Conservation (phyloP, 179 eudicot genomes). For the Silene vulgaris region DNA sequence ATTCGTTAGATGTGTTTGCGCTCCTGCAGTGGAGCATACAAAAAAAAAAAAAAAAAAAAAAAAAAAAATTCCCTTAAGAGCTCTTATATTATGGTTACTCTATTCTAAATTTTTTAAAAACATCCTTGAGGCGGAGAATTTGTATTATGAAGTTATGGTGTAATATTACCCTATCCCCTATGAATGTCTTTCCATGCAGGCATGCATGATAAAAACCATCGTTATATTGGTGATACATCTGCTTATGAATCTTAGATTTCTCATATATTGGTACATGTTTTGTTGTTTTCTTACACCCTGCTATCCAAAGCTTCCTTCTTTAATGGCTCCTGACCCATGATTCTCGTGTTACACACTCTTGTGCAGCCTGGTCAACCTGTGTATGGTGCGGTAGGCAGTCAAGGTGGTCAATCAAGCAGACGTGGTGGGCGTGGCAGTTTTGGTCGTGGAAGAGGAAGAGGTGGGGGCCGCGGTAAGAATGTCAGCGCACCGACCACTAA, state of each 20-base stretch:
- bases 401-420: conserved; percentile 27
- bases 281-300: neutral
- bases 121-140: neutral
- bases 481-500: conserved; percentile 11
- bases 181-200: neutral
- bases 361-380: conserved; percentile 27
- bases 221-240: neutral
- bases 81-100: neutral
- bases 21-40: too few species aligned
- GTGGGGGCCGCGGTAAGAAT: conserved; percentile 34
- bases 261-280: neutral
- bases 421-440: conserved; percentile 29
- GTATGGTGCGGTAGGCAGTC: conserved; percentile 23
- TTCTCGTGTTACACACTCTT: conserved; percentile 13
- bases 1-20: neutral
- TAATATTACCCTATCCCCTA: neutral
- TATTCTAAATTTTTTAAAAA: neutral
- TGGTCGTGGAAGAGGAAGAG: conserved; percentile 42
- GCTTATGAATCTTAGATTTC: neutral
- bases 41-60: too few species aligned
- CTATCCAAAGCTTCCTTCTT: neutral
- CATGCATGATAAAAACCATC: neutral
- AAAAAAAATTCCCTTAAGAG: too few species aligned
- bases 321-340: neutral
- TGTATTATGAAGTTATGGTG: neutral